A percentile compares a stretch with the other conserved stretches of the same genome.
Evolutionary conservation across 176 grass and related monocot species (phyloP).

Genomic region (Juncus effusus): DNA sequence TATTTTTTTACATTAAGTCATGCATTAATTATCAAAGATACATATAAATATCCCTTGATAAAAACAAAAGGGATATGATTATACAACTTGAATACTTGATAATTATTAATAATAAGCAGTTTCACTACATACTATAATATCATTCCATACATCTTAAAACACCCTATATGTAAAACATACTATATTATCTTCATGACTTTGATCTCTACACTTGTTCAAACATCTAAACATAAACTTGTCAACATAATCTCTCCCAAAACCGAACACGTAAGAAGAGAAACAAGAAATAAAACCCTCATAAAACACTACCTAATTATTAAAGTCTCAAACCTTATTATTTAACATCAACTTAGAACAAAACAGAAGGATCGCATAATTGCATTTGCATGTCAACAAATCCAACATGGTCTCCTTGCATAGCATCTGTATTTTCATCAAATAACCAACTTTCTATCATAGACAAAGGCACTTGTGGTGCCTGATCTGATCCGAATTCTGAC

Average conservation of each 20-base stretch:
- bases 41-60: background rate
- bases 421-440: conserved; percentile 51
- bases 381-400: conserved; percentile 58
- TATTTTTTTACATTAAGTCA: too few relatives aligned
- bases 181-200: conserved; percentile 26
- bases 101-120: conserved; percentile 8
- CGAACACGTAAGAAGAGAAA: conserved; percentile 15
- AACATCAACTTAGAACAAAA: conserved; percentile 55
- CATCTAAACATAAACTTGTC: background rate
- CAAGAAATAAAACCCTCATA: conserved; percentile 14
- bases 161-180: conserved; percentile 23
- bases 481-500: conserved; percentile 21
- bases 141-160: conserved; percentile 25
- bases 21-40: too few relatives aligned
- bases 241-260: conserved; percentile 16
- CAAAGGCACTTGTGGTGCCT: conserved; percentile 35
- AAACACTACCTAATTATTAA: too few relatives aligned
- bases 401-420: conserved; percentile 45
- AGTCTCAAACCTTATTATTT: conserved; percentile 13
- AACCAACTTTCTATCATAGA: conserved; percentile 89
- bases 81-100: background rate
- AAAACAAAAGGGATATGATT: conserved; percentile 7
- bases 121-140: conserved; percentile 24
- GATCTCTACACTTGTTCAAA: conserved; percentile 41
- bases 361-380: conserved; percentile 58